Conservation (phyloP, 2,329 filamentous ascomycete species). For the Colletotrichum sp. region DNA sequence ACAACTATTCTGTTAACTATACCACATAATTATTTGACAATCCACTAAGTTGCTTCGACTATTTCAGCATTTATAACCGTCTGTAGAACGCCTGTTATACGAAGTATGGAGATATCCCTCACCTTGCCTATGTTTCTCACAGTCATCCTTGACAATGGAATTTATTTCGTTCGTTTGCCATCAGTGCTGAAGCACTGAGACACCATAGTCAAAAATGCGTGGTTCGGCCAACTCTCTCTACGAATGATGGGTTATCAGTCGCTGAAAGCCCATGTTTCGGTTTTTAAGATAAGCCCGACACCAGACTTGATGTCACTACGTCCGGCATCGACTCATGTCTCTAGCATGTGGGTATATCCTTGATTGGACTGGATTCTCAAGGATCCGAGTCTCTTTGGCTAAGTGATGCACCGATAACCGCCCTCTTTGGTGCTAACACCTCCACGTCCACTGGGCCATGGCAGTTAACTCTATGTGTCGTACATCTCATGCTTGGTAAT, state of each 20-base stretch:
- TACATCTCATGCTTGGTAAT: not conserved
- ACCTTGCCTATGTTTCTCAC: not conserved
- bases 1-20: not conserved
- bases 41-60: not conserved
- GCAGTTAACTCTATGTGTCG: not conserved
- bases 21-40: not conserved
- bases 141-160: too few relatives aligned
- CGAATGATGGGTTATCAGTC: not conserved
- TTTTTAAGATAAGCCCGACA: not conserved
- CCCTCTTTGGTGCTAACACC: not conserved
- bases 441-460: not conserved
- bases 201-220: not conserved
- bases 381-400: not conserved
- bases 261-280: not conserved
- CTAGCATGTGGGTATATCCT: not conserved
- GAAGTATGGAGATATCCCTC: not conserved
- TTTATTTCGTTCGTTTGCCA: too few relatives aligned
- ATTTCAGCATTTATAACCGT: not conserved
- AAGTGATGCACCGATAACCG: not conserved
- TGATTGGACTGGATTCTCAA: not conserved
- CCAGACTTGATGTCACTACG: not conserved
- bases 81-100: not conserved
- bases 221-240: not conserved
- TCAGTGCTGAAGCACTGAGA: not conserved
- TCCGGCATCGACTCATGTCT: not conserved